Base-by-base conservation (phyloP, 192 early-diverging fungal genomes). In the Pilaira anomala region DNA sequence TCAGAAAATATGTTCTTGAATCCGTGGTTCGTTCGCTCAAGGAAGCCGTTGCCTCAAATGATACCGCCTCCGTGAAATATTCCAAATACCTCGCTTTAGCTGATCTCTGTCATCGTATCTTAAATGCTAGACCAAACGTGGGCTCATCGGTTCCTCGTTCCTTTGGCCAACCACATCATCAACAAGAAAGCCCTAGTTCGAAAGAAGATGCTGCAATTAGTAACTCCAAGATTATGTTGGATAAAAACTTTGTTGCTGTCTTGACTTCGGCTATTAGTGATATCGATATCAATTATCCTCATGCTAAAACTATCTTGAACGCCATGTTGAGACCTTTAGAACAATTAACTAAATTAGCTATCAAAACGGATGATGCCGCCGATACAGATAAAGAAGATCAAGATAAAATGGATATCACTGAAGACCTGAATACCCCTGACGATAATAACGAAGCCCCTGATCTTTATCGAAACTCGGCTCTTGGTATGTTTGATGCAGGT, bases 221-320 rank as follows among this genome's bases (percentile, higher is more conserved):
- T 11, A 80, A 91, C 33, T 86, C 85, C 13, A 84, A 84, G 39
- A 79, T 90, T 48, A 92, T 99, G 87, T 76, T 99, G 24, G 95
- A 98, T 36, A 95, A 93, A 51, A 85, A 87, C 7, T 91, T 92
- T 65, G 89, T 95, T 0, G 82, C 77, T 39, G 75, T 88, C 2
- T 68, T 99, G 25, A 94, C 94, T 5, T 85, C 80, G 36, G 84
- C 91, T 2, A 72, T 94, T 19, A 86, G 84, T 33, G 91, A 93
- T 56, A 79, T 99, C 36, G 95, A 99, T 68, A 74, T 94, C 30
- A 91, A 95, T 68, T 93, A 97, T 66, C 97, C 97, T 7, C 78
- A 83, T 42, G 83, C 91, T 28, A 88, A 83, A 46, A 75, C 77
- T 14, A 80, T 97, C 26, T 83, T 96, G 12, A 86, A 76, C 25